A percentile compares a stretch with the other conserved stretches of the same genome.
Conservation (phyloP, 768 basidiomycete species). For the Amanita molliuscula region DNA sequence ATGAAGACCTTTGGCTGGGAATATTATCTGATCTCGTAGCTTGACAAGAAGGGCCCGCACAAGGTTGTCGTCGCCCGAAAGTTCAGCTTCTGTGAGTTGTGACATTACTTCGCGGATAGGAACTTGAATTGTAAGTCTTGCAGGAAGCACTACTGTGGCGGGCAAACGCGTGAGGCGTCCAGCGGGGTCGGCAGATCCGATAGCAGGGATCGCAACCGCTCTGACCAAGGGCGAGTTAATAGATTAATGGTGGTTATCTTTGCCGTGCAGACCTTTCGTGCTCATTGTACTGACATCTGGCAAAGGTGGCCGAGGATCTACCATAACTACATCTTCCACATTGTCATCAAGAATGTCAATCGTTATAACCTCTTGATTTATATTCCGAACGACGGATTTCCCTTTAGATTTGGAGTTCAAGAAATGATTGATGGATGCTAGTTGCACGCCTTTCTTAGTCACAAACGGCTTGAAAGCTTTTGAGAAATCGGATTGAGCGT, state of each 20-base stretch:
- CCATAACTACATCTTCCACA: constrained; percentile 16
- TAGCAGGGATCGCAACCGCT: constrained; percentile 28
- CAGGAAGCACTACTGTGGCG: constrained; percentile 15
- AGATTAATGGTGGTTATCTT: neutral
- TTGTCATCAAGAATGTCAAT: constrained; percentile 10
- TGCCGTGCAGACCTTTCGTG: constrained; percentile 25
- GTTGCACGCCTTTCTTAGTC: constrained; percentile 58
- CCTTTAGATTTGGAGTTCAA: constrained; percentile 12
- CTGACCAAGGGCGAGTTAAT: constrained; percentile 14
- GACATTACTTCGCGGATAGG: constrained; percentile 40
- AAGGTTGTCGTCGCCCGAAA: constrained; percentile 57
- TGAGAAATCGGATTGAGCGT: constrained; percentile 53
- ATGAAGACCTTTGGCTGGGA: constrained; percentile 79
- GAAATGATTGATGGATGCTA: constrained; percentile 74
- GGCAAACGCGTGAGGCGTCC: constrained; percentile 10
- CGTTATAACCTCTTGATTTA: neutral
- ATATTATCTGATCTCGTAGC: constrained; percentile 47
- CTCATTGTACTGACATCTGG: constrained; percentile 23
- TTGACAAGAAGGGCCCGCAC: constrained; percentile 55
- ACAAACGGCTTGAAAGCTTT: constrained; percentile 71
- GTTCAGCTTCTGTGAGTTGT: constrained; percentile 67
- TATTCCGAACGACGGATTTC: constrained; percentile 1
- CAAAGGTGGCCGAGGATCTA: constrained; percentile 11
- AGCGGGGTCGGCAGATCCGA: constrained; percentile 21
- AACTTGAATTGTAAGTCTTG: constrained; percentile 26